Conservation (phyloP, 2,329 filamentous ascomycete species). For the Hypoxylon sp. region DNA sequence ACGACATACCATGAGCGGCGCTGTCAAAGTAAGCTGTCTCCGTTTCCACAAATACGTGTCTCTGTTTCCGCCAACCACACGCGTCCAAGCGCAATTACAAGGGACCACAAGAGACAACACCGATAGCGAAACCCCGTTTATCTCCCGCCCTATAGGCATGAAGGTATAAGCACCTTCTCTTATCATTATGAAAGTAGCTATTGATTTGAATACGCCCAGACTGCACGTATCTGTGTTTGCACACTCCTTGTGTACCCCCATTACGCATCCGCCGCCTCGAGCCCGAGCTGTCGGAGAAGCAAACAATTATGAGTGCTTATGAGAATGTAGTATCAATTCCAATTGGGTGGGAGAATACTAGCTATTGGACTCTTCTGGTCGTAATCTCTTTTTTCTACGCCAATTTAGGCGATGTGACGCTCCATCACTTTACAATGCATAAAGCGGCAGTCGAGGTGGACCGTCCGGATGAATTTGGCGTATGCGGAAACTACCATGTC, state of each 20-base stretch:
- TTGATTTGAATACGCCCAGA: constrained; percentile 1
- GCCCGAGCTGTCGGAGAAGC: constrained; percentile 23
- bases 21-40: constrained; percentile 39
- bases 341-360: not conserved
- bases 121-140: constrained; percentile 35
- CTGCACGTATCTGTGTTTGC: not conserved
- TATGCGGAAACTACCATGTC: constrained; percentile 5
- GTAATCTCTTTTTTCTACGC: not conserved
- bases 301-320: constrained; percentile 2
- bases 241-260: not conserved
- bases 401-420: constrained; percentile 22
- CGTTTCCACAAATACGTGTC: constrained; percentile 33
- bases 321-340: not conserved
- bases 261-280: not conserved
- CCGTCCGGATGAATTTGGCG: not conserved
- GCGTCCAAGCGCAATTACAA: constrained; percentile 21
- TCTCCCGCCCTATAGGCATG: constrained; percentile 30
- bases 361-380: constrained; percentile 18
- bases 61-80: constrained; percentile 32
- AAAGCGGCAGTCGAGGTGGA: not conserved
- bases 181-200: constrained; percentile 16
- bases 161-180: constrained; percentile 37
- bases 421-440: not conserved
- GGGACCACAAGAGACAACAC: constrained; percentile 14
- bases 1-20: constrained; percentile 29